Conservation (phyloP, 371 early-diverging fungal species). For the Mucor mucedo region DNA sequence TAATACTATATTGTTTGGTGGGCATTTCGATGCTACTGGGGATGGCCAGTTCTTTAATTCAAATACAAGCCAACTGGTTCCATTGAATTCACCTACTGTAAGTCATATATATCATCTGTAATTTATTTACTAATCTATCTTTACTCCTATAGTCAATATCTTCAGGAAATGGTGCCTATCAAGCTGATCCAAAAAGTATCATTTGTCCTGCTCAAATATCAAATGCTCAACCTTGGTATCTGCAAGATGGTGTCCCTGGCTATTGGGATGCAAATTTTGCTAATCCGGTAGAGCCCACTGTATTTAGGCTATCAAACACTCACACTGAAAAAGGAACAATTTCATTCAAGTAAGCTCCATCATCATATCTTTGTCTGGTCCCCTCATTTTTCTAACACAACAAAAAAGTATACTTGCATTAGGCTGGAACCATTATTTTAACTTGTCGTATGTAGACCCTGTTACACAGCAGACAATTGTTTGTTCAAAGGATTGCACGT, state of each 20-base stretch:
- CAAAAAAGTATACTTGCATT: constrained; percentile 49
- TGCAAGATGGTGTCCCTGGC: constrained; percentile 72
- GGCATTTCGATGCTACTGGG: constrained; percentile 32
- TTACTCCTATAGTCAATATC: constrained; percentile 22
- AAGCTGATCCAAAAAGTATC: constrained; percentile 48
- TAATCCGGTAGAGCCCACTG: constrained; percentile 56
- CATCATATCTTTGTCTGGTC: neutral
- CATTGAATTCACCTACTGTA: constrained; percentile 21
- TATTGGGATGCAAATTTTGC: constrained; percentile 66
- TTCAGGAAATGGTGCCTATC: constrained; percentile 23
- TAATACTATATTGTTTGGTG: constrained; percentile 32
- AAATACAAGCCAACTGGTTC: constrained; percentile 20
- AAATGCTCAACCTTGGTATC: constrained; percentile 52
- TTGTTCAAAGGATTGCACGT: constrained; percentile 60
- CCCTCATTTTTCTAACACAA: neutral
- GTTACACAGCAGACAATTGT: constrained; percentile 35
- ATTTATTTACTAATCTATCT: neutral
- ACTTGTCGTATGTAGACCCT: constrained; percentile 65
- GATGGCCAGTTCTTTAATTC: constrained; percentile 26
- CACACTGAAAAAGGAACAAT: constrained; percentile 61
- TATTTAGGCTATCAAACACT: constrained; percentile 69
- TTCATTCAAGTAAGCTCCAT: constrained; percentile 49
- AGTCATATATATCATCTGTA: neutral
- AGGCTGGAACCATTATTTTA: constrained; percentile 54
- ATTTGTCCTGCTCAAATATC: constrained; percentile 42